A percentile compares a stretch with the other conserved stretches of the same genome.
Evolutionary conservation across 768 basidiomycete species (phyloP).

Genomic region (Lactifluus volemus): DNA sequence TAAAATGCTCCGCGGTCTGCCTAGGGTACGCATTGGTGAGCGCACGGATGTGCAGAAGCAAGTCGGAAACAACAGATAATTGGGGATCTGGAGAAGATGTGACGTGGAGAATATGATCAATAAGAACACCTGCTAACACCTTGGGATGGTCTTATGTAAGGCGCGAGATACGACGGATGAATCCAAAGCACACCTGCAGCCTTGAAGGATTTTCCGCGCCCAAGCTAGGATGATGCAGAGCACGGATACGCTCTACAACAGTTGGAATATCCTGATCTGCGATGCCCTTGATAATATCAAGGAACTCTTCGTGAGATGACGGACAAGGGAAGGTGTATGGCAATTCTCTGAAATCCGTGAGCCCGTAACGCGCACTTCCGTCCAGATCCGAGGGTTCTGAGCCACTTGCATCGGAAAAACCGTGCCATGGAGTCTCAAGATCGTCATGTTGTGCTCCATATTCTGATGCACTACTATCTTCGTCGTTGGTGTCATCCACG

Average conservation of each 20-base stretch:
- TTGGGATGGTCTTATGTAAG: conserved; percentile 26
- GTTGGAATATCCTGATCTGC: conserved; percentile 64
- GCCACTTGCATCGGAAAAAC: neutral
- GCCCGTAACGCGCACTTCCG: neutral
- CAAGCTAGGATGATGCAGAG: conserved; percentile 89
- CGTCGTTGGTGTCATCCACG: conserved; percentile 22
- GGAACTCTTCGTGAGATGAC: conserved; percentile 74
- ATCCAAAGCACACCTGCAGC: conserved; percentile 58
- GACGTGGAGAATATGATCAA: conserved; percentile 82
- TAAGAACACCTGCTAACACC: conserved; percentile 66
- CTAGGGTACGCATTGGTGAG: conserved; percentile 78
- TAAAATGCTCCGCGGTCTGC: conserved; percentile 67
- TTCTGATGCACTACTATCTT: conserved; percentile 27
- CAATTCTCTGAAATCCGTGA: conserved; percentile 42
- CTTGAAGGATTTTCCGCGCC: conserved; percentile 86
- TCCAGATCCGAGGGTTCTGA: neutral
- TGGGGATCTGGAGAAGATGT: conserved; percentile 55
- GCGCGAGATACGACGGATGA: neutral
- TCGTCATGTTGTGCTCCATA: conserved; percentile 29
- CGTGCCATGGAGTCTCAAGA: neutral
- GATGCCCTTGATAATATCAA: conserved; percentile 68
- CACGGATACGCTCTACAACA: conserved; percentile 84
- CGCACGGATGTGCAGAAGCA: conserved; percentile 71
- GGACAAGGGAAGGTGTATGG: conserved; percentile 95
- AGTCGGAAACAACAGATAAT: conserved; percentile 48